Evolutionary conservation across 306 rosid species (phyloP).

Genomic region (Pyrus communis): DNA sequence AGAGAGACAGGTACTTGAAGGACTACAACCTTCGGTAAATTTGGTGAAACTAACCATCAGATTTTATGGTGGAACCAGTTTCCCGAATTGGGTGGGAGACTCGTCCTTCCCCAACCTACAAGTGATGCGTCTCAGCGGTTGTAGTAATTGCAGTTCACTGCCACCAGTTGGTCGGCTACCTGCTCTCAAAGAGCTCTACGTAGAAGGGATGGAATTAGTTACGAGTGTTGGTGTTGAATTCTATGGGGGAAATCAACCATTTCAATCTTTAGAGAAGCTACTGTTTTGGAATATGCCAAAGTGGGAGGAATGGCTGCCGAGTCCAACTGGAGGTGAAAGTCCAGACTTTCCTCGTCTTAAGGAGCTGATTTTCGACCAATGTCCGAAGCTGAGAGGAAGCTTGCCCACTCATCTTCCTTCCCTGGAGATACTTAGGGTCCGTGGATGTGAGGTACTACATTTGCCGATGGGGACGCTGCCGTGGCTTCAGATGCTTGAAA

Average conservation of each 20-base stretch:
- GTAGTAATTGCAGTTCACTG: background rate
- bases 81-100: conserved; percentile 16
- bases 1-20: too few relatives aligned
- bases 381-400: background rate
- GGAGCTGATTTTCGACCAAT: accelerated
- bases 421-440: accelerated
- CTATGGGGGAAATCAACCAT: background rate
- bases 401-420: background rate
- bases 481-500: background rate
- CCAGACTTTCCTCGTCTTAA: background rate
- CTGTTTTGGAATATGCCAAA: background rate
- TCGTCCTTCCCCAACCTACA: background rate
- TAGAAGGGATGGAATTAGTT: background rate
- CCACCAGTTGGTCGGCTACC: conserved; percentile 13
- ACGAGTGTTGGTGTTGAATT: background rate
- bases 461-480: background rate
- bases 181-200: background rate
- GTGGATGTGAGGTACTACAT: accelerated
- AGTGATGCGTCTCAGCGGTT: background rate
- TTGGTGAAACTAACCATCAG: background rate
- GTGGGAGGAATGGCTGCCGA: background rate
- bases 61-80: background rate
- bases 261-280: background rate
- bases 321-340: too few relatives aligned
- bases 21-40: too few relatives aligned